Conservation (phyloP, 306 rosid genomes). For the Urtica urens region DNA sequence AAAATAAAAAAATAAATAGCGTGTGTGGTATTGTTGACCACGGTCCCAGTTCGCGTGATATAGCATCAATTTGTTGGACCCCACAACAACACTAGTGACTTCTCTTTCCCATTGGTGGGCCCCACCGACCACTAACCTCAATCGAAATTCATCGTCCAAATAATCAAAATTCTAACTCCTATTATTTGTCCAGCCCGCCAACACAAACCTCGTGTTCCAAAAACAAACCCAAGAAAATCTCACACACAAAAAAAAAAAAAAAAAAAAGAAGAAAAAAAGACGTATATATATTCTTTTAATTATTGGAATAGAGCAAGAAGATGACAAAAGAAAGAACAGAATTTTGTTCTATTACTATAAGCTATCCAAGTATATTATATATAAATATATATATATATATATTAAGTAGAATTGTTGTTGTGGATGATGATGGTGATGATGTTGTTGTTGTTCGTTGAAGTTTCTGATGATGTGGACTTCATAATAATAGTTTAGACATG, state of each 20-base stretch:
- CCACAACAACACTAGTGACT: constrained; percentile 8
- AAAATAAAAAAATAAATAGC: no score
- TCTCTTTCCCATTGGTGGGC: constrained; percentile 5
- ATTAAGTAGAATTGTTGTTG: background rate
- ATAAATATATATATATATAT: background rate
- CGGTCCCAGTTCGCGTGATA: constrained; percentile 58
- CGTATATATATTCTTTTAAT: no score
- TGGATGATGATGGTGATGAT: background rate
- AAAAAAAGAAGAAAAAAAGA: background rate
- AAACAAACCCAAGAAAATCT: constrained; percentile 1
- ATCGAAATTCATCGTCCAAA: constrained; percentile 11
- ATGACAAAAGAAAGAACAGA: no score
- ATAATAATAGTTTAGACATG: constrained; percentile 41
- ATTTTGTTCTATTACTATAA: background rate
- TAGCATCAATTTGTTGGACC: constrained; percentile 44
- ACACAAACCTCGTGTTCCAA: constrained; percentile 31
- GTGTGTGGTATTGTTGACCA: no score
- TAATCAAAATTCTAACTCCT: background rate
- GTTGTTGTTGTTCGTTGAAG: constrained; percentile 42
- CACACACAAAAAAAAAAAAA: constrained; percentile 1
- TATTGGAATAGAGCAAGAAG: no score
- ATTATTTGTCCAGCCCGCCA: constrained; percentile 18
- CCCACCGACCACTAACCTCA: constrained; percentile 13
- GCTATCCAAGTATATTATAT: background rate
- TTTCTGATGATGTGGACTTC: constrained; percentile 34